These are phyloP conservation scores for Sequoiadendron giganteum DNA, from an alignment of 75 land plant species.

Conservation along the genomic window DNA sequence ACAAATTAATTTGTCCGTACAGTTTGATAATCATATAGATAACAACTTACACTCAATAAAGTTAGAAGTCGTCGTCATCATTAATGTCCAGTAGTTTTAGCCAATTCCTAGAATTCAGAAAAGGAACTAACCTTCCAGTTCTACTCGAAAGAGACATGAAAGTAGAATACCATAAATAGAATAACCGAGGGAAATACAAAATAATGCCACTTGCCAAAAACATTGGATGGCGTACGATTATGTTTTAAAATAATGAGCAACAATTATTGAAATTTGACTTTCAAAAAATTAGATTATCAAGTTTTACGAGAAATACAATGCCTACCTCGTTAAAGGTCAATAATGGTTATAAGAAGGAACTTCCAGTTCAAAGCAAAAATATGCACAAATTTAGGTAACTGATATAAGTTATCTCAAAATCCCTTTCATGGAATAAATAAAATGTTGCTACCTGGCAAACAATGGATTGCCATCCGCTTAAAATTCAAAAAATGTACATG, in stretches of 20 bases:
- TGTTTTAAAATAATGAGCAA: neutral
- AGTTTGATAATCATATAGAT: too few relatives aligned
- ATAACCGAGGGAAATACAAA: neutral
- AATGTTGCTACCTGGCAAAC: conserved; percentile 9
- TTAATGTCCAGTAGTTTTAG: too few relatives aligned
- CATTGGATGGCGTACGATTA: neutral
- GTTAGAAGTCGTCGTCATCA: neutral
- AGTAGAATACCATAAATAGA: neutral
- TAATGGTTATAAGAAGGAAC: neutral
- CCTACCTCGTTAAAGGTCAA: neutral
- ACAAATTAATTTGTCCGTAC: too few relatives aligned
- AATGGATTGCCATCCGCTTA: conserved; percentile 11
- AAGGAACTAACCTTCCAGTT: too few relatives aligned
- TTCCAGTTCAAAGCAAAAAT: conserved; percentile 5
- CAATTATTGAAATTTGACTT: neutral
- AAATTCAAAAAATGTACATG: conserved; percentile 9
- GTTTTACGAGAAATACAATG: neutral
- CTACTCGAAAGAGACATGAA: neutral
- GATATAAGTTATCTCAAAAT: conserved; percentile 4
- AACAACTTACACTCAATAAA: too few relatives aligned
- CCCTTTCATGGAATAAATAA: conserved; percentile 5
- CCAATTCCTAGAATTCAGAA: neutral
- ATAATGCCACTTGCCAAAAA: too few relatives aligned
- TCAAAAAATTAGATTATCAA: neutral
- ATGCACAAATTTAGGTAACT: conserved; percentile 4